These are phyloP conservation scores for Echinosophora koreensis DNA, from an alignment of 306 rosid species.

Conservation along the genomic window DNA sequence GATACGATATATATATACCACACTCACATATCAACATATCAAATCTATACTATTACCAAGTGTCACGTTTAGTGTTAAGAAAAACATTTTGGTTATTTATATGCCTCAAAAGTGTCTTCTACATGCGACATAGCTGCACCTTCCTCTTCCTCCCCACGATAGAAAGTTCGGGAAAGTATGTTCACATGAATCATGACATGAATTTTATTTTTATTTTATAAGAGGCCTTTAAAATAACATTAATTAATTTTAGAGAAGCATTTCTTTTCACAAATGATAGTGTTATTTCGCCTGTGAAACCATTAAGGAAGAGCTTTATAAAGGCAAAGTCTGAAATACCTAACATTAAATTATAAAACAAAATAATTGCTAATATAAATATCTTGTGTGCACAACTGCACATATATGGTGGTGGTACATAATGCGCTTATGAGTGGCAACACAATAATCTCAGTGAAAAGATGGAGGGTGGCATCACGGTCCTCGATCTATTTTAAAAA, in stretches of 20 bases:
- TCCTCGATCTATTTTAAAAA: slow-evolving; percentile 8
- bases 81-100: no score
- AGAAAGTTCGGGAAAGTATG: not conserved
- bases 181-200: slow-evolving; percentile 26
- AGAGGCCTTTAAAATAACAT: slow-evolving; percentile 6
- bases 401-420: slow-evolving; percentile 16
- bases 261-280: slow-evolving; percentile 22
- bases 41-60: no score
- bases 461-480: not conserved
- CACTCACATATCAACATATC: no score
- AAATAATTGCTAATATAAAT: not conserved
- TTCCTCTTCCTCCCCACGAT: not conserved
- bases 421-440: not conserved
- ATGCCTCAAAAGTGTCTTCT: not conserved
- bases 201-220: not conserved
- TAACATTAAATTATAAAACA: slow-evolving; percentile 22
- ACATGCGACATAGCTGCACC: not conserved
- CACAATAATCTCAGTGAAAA: not conserved
- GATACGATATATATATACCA: no score
- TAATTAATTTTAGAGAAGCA: not conserved
- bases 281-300: slow-evolving; percentile 34
- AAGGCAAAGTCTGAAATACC: slow-evolving; percentile 37
- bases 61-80: no score
- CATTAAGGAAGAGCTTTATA: slow-evolving; percentile 36
- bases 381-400: not conserved